Evolutionary conservation across 2,329 filamentous ascomycete genomes (phyloP), one percentile per base, ranked within the genome.

Genomic region (Neonectria sp.): DNA sequence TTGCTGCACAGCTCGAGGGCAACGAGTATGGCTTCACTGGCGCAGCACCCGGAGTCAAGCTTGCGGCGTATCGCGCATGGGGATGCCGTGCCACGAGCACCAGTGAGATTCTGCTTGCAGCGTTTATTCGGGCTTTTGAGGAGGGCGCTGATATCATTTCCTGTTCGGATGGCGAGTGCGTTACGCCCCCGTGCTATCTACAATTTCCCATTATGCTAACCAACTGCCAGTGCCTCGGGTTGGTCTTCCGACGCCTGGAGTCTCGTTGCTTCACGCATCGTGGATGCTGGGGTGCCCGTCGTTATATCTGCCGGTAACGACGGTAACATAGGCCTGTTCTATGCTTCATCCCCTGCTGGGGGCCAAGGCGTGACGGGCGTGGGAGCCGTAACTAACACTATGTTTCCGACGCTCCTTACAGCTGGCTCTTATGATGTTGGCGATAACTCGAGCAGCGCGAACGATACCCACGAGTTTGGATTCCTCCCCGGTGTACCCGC

Each of bases 121-220:
- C 88, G 6, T 89, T 86, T 76, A 84, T 86, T 77, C 83, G 82
- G 73, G 89, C 89, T 0, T 88, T 85, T 69, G 84, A 90, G 71
- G 88, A 84, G 6, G 86, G 86, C 31, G 83, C 82, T 55, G 80
- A 88, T 71, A 84, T 88, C 71, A 87, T 88, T 71, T 86, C 84
- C 40, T 45, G 40, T 11, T 45, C 40, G 8, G 40, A 45, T 11
- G 40, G 40, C 40, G n/a, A 45, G 40, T 45, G n/a, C 7, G 40
- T 45, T 1, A 15, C 17, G 17, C 17, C 8, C 40, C 15, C 40
- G 4, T 21, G n/a, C 17, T 9, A 24, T 45, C 9, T 45, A 1
- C n/a, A 2, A 12, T 45, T 9, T 24, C 15, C 8, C n/a, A 8
- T 4, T 11, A 13, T 45, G 40, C 40, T 45, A 12, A 4, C 81